Conservation (phyloP, 352 stramenopile species). For the Phytopythium mirpurense region DNA sequence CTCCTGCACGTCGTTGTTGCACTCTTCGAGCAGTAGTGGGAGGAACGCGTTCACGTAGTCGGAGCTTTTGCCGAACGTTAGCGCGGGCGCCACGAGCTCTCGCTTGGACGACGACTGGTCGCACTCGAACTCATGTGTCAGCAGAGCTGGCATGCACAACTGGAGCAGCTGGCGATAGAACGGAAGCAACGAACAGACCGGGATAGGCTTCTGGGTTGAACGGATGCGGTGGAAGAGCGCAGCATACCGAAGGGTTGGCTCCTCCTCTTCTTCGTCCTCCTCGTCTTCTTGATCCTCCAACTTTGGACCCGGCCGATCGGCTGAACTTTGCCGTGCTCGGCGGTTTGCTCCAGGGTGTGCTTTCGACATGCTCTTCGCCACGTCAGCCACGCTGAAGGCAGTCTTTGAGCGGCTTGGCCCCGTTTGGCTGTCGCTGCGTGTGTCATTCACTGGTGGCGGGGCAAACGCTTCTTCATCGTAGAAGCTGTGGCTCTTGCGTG, state of each 20-base stretch:
- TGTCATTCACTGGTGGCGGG: constrained; percentile 11
- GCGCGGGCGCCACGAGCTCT: constrained; percentile 34
- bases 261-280: constrained; percentile 50
- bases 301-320: constrained; percentile 3
- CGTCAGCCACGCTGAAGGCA: constrained; percentile 58
- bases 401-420: constrained; percentile 31
- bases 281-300: constrained; percentile 10
- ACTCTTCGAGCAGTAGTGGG: constrained; percentile 78
- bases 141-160: constrained; percentile 66
- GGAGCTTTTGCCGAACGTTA: constrained; percentile 63
- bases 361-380: constrained; percentile 58
- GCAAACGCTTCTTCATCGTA: constrained; percentile 64
- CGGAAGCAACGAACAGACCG: constrained; percentile 61
- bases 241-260: constrained; percentile 44
- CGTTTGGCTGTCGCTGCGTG: constrained; percentile 11
- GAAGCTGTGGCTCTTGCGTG: constrained; percentile 67
- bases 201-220: constrained; percentile 66
- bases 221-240: constrained; percentile 81
- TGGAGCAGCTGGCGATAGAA: constrained; percentile 83
- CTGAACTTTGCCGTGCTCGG: neutral
- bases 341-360: constrained; percentile 26
- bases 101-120: constrained; percentile 38
- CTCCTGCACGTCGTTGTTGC: constrained; percentile 76
- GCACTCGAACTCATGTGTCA: constrained; percentile 58
- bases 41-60: constrained; percentile 80